phyloP scores from a whole-genome alignment of 2,329 filamentous ascomycete genomes.

The Malbranchea cinnamomea region DNA sequence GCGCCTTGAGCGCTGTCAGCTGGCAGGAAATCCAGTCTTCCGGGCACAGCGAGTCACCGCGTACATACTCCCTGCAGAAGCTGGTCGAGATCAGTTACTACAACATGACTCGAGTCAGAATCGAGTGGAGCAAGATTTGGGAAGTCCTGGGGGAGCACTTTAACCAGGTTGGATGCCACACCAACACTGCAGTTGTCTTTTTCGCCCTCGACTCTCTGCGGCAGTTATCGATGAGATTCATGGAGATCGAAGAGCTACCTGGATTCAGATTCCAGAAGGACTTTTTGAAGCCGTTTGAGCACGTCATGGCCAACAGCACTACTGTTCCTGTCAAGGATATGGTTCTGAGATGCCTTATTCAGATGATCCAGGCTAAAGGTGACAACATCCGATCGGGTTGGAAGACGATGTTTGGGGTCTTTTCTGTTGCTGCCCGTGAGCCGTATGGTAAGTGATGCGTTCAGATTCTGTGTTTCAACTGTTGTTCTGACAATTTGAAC shows the following conservation, averaged over 20 bases:
- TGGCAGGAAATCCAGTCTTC: conserved; percentile 99
- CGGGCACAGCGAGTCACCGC: conserved; percentile 83
- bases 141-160: conserved; percentile 95
- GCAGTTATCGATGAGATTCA: conserved; percentile 94
- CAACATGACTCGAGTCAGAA: conserved; percentile 97
- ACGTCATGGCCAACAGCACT: conserved; percentile 85
- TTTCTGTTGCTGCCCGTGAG: conserved; percentile 86
- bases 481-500: conserved; percentile 13
- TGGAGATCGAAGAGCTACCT: conserved; percentile 94
- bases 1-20: conserved; percentile 83
- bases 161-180: conserved; percentile 91
- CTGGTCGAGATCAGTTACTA: conserved; percentile 98
- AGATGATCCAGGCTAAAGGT: conserved; percentile 96
- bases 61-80: conserved; percentile 95
- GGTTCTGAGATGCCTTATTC: conserved; percentile 86
- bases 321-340: conserved; percentile 94
- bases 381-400: conserved; percentile 96
- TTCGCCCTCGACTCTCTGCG: conserved; percentile 91
- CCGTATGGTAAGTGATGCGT: conserved; percentile 46
- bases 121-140: conserved; percentile 98
- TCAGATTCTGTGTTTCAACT: neutral
- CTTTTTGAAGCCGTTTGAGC: conserved; percentile 95
- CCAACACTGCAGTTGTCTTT: conserved; percentile 92
- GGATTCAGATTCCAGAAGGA: conserved; percentile 99
- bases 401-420: conserved; percentile 99